Evolutionary conservation across 352 stramenopile species (phyloP), one percentile per base, ranked within the genome.

Genomic region (Phytopythium aichiense): DNA sequence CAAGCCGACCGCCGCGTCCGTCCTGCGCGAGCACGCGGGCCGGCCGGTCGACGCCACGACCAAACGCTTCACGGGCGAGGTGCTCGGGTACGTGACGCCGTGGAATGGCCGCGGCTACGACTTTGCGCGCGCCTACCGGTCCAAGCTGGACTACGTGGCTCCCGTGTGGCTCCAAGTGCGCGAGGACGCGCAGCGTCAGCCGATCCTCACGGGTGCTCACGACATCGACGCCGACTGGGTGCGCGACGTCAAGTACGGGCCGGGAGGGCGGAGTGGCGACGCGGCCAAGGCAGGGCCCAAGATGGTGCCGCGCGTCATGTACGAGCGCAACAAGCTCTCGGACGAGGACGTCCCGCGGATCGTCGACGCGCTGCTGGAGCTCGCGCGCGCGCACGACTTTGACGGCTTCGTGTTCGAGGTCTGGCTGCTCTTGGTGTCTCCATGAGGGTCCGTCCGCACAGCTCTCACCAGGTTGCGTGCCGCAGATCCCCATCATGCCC

Each of bases 91-190:
- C 61, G 83, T 94, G 60, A 94, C 85, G 4, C 85, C 85, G 15
- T 94, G 85, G 83, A 92, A 94, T 72, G 80, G 57, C 25, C 77
- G 76, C 18, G 85, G 85, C n/a, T 94, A 92, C 64, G 74, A 91
- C 58, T 76, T 76, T 48, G 81, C 83, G 61, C 88, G 82, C 61
- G 49, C 65, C 28, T 94, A 91, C 55, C 76, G 79, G 13, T n/a
- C n/a, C 45, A 92, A 91, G 64, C 86, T 94, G 61, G 81, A 77
- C 33, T 92, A 89, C 61, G 79, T 94, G 40, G 72, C 84, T 60
- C 85, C 85, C 43, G 83, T 92, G 68, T 94, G 85, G 85, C 72
- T 91, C n/a, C 85, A 94, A 56, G 66, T 94, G 23, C 77, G 79
- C 33, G 81, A 88, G 56, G 73, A 88, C 43, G 50, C 54, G 22